These are phyloP conservation scores for Aegilops tauschii DNA, from an alignment of 176 grass and related monocot species.

Conservation along the genomic window DNA sequence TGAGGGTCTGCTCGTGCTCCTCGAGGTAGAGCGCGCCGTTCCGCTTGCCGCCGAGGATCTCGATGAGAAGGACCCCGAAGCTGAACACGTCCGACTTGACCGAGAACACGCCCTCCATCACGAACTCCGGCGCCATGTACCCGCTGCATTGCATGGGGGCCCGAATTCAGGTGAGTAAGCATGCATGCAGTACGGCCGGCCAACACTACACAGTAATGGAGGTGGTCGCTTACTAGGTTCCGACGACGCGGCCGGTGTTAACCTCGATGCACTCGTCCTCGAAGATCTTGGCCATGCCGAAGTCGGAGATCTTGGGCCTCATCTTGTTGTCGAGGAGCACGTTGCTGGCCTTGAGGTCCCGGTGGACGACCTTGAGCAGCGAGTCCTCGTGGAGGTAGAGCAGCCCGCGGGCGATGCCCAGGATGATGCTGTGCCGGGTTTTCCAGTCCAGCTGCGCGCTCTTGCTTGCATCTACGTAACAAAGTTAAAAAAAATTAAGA, in stretches of 20 bases:
- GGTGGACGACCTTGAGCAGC: constrained; percentile 68
- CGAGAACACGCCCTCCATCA: constrained; percentile 64
- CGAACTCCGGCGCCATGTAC: constrained; percentile 89
- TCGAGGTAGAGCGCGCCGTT: constrained; percentile 63
- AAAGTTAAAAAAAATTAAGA: too few relatives aligned
- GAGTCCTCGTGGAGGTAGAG: constrained; percentile 96
- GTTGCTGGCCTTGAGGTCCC: constrained; percentile 92
- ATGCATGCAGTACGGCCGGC: too few relatives aligned
- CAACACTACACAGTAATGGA: not conserved
- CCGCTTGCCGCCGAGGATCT: constrained; percentile 77
- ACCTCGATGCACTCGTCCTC: constrained; percentile 58
- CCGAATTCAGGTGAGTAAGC: not conserved
- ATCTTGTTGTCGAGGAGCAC: constrained; percentile 80
- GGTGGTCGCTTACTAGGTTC: constrained; percentile 53
- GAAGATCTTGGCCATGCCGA: constrained; percentile 94
- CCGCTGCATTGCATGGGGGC: constrained; percentile 40
- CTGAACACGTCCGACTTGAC: constrained; percentile 91
- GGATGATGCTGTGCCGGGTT: constrained; percentile 56
- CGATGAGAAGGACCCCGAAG: constrained; percentile 71
- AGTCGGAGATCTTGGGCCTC: constrained; percentile 94
- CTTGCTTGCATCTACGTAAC: constrained; percentile 41
- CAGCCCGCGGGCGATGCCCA: constrained; percentile 68
- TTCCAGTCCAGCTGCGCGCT: constrained; percentile 62
- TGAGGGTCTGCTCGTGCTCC: constrained; percentile 62
- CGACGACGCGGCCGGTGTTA: constrained; percentile 70